Percentiles rank a stretch among this genome's conserved stretches.
Conservation (phyloP, 139 green algal genomes). For the Auxenochlorella pyrenoidosa region DNA sequence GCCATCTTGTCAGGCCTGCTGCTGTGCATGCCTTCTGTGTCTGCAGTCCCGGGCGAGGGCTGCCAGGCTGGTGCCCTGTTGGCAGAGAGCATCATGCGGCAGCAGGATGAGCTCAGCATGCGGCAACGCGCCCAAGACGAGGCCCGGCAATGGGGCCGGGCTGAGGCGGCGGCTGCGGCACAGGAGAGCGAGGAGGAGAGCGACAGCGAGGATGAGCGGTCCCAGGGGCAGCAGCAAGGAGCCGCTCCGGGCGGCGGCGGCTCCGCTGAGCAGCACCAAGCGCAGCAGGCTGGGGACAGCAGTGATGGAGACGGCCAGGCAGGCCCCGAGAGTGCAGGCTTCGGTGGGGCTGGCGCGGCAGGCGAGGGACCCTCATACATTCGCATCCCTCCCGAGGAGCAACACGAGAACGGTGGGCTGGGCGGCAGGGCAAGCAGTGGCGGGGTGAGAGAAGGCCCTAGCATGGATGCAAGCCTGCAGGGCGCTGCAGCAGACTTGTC, state of each 20-base stretch:
- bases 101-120: conserved; percentile 60
- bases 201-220: conserved; percentile 24
- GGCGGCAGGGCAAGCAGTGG: no score
- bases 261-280: not conserved
- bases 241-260: not conserved
- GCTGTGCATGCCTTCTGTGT: not conserved
- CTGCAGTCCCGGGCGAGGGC: not conserved
- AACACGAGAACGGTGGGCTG: conserved; percentile 2
- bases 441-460: no score
- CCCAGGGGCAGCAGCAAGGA: not conserved
- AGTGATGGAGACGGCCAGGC: not conserved
- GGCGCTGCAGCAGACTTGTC: no score
- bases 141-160: conserved; percentile 34
- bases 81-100: conserved; percentile 51
- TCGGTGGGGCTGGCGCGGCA: not conserved
- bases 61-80: conserved; percentile 34
- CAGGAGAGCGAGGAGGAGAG: conserved; percentile 52
- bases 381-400: conserved; percentile 11
- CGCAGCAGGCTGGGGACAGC: not conserved
- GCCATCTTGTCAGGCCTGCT: no score
- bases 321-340: not conserved
- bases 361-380: not conserved
- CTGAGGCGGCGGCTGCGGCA: conserved; percentile 20
- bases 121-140: conserved; percentile 38
- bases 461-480: no score